Evolutionary conservation across 202 grass and related monocot genomes (phyloP), one percentile per base, ranked within the genome.

Genomic region (Panicum hallii): DNA sequence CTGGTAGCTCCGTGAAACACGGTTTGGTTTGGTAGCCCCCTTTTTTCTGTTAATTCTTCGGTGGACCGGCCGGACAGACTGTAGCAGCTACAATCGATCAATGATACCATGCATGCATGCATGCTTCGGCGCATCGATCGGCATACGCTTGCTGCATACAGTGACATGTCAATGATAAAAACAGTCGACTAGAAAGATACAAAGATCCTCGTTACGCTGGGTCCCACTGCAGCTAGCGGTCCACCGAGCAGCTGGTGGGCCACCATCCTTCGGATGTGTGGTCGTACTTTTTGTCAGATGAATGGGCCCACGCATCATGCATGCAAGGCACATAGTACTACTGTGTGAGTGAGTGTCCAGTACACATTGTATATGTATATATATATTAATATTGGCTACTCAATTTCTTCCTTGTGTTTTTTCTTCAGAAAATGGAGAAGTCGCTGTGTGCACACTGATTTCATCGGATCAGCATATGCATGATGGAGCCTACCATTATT

Each of bases 151-250:
- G 36, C 36, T 38, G 36, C 36, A 30, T 23, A 50, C 30, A 45
- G 44, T 49, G 80, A 64, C 43, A 70, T 63, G 10, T 43, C 76
- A 67, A 63, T 60, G 70, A 64, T 85, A 54, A 15, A 15, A 81
- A 40, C 14, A 38, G 47, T 66, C 78, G 14, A 34, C 15, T 13
- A 78, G 64, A 82, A 86, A 89, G 15, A 49, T 78, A 86, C 88
- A 89, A 89, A 82, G 53, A 86, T 89, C 83, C 72, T 78, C 70
- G 83, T 86, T 90, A 50, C 78, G n/a, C 15, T 9, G 88, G 83
- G 72, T 57, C 79, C 88, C 72, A 57, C 45, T 3, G 40, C 58
- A 32, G 32, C 32, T 32, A 32, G 32, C 32, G 32, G 32, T 32
- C 32, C 32, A 32, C 32, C 32, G 20, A 5, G 15, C 38, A 5